These are phyloP conservation scores for Phaeosphaeriaceae sp. DNA, from an alignment of 2,329 filamentous ascomycete species.

Conservation along the genomic window DNA sequence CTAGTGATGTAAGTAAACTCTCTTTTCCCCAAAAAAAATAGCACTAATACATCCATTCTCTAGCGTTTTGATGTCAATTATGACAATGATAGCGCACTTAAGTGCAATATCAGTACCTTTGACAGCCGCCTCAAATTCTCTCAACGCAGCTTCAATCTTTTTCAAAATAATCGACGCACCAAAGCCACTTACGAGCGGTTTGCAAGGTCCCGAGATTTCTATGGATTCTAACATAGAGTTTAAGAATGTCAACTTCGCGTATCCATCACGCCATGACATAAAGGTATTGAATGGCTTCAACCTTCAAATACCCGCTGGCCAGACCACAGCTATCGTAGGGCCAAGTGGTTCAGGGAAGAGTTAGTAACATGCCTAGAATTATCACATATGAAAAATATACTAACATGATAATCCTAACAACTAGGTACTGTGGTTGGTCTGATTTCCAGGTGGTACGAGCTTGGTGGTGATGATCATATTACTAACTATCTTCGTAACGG, in stretches of 20 bases:
- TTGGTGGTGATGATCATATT: conserved; percentile 38
- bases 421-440: conserved; percentile 82
- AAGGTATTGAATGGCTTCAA: conserved; percentile 82
- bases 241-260: conserved; percentile 30
- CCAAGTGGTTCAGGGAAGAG: conserved; percentile 90
- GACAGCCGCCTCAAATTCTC: conserved; percentile 20
- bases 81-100: conserved; percentile 29
- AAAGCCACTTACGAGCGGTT: conserved; percentile 16
- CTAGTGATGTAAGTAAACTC: conserved; percentile 1
- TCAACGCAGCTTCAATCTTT: conserved; percentile 27
- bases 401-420: too few species aligned
- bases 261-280: conserved; percentile 71
- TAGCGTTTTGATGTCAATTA: conserved; percentile 31
- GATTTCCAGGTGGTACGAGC: conserved; percentile 83
- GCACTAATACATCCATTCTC: not conserved
- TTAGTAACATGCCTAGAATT: not conserved
- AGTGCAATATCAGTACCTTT: conserved; percentile 26
- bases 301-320: conserved; percentile 81
- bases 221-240: conserved; percentile 31
- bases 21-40: not conserved
- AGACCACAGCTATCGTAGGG: conserved; percentile 89
- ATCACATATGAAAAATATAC: too few species aligned
- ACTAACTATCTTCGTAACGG: conserved; percentile 30
- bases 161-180: conserved; percentile 34
- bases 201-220: conserved; percentile 16